phyloP scores from a whole-genome alignment of 1,284 basidiomycete genomes.

The Ustilago shanxiensis region DNA sequence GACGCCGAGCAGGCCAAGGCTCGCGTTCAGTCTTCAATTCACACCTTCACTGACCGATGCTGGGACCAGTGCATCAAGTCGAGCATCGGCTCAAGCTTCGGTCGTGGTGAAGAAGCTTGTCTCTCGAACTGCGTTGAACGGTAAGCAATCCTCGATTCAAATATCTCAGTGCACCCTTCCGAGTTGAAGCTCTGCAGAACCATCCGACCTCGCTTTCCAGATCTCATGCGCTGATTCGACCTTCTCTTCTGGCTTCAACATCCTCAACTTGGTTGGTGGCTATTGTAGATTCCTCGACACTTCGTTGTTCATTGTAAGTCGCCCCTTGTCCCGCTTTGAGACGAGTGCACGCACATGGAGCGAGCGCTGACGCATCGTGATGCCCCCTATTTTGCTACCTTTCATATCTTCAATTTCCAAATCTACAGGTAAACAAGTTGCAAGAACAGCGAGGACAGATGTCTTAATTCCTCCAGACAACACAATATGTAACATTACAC shows the following conservation, averaged over 20 bases:
- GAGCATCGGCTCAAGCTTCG: conserved; percentile 85
- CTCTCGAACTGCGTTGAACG: conserved; percentile 88
- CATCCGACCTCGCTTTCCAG: too few relatives aligned
- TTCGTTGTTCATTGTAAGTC: conserved; percentile 72
- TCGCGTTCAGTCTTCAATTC: conserved; percentile 76
- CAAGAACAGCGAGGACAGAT: conserved; percentile 72
- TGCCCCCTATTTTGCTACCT: not conserved
- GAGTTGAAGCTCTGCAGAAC: too few relatives aligned
- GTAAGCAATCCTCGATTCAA: too few relatives aligned
- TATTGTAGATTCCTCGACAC: conserved; percentile 83
- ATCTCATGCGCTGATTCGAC: too few relatives aligned
- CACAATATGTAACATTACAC: conserved; percentile 27
- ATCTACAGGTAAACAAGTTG: conserved; percentile 77
- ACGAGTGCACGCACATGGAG: not conserved
- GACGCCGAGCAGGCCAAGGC: conserved; percentile 90
- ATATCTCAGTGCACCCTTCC: too few relatives aligned
- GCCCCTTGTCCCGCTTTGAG: not conserved
- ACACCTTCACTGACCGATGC: conserved; percentile 70
- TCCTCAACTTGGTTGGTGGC: too few relatives aligned
- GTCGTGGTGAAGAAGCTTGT: conserved; percentile 84
- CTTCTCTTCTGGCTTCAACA: too few relatives aligned
- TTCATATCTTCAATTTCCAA: not conserved
- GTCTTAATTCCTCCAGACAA: conserved; percentile 9
- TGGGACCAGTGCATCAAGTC: conserved; percentile 83
- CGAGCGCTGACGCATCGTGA: not conserved